These are phyloP conservation scores for Calocera cornea DNA, from an alignment of 768 basidiomycete species.

Conservation along the genomic window DNA sequence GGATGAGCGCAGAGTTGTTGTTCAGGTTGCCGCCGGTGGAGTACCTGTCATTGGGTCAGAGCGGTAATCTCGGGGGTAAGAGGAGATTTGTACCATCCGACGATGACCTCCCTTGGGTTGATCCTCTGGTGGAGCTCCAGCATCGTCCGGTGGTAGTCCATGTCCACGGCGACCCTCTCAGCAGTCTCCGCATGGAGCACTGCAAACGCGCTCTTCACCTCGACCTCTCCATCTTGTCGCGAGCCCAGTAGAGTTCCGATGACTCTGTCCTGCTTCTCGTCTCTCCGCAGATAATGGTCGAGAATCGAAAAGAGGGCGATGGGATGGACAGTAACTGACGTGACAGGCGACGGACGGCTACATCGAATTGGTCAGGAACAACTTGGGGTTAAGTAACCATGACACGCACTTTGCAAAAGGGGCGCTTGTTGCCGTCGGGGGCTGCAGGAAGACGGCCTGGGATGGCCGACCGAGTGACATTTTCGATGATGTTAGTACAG, in stretches of 20 bases:
- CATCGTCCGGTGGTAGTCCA: constrained; percentile 91
- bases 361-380: neutral
- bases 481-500: neutral
- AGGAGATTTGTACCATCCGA: constrained; percentile 65
- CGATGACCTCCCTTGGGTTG: constrained; percentile 75
- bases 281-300: constrained; percentile 88
- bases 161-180: constrained; percentile 90
- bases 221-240: constrained; percentile 43
- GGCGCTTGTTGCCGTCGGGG: neutral
- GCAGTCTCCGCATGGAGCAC: constrained; percentile 85
- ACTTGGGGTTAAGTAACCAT: neutral
- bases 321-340: constrained; percentile 72
- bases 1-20: constrained; percentile 90
- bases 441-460: constrained; percentile 1
- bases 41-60: constrained; percentile 44
- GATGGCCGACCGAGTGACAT: neutral
- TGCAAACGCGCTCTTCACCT: constrained; percentile 75
- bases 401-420: neutral
- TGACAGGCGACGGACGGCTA: neutral
- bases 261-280: constrained; percentile 68
- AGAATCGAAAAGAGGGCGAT: constrained; percentile 89
- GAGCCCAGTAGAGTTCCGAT: constrained; percentile 90
- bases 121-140: constrained; percentile 79
- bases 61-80: neutral
- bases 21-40: constrained; percentile 83